Evolutionary conservation across 2,329 filamentous ascomycete genomes (phyloP).

Genomic region (Incumbomyces lentus): DNA sequence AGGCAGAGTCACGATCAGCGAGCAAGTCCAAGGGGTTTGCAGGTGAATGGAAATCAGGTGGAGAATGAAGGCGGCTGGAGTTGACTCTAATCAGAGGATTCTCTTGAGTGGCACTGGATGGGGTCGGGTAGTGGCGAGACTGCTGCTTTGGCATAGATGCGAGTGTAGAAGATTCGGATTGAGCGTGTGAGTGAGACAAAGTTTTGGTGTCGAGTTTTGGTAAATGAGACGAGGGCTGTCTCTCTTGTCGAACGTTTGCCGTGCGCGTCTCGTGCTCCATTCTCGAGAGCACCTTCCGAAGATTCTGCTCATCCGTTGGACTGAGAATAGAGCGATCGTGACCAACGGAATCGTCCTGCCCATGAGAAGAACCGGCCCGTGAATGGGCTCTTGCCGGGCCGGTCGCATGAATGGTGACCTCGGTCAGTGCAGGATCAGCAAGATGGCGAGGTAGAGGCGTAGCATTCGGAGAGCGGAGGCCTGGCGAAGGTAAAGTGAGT

Average conservation of each 20-base stretch:
- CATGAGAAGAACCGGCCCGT: constrained; percentile 14
- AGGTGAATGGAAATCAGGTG: constrained; percentile 10
- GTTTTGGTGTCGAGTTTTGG: constrained; percentile 1
- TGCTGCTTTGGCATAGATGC: not conserved
- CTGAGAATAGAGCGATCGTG: constrained; percentile 11
- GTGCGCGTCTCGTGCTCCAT: constrained; percentile 23
- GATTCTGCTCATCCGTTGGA: constrained; percentile 14
- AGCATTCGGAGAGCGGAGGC: constrained; percentile 29
- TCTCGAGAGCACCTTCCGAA: constrained; percentile 20
- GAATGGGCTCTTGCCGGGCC: constrained; percentile 12
- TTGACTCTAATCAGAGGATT: constrained; percentile 7
- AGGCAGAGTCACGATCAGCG: constrained; percentile 14
- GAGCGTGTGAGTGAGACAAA: not conserved
- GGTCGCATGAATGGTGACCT: constrained; percentile 31
- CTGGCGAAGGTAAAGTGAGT: constrained; percentile 26
- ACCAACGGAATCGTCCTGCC: not conserved
- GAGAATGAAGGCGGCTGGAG: constrained; percentile 8
- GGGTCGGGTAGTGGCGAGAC: not conserved
- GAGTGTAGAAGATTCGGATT: not conserved
- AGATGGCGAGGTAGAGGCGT: constrained; percentile 27
- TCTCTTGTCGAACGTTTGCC: not conserved
- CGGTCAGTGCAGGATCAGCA: constrained; percentile 38
- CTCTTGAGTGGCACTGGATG: constrained; percentile 8
- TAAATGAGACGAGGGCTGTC: not conserved
- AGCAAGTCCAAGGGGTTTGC: constrained; percentile 23